These are phyloP conservation scores for Lachnellula suecica DNA, from an alignment of 2,329 filamentous ascomycete genomes.

Conservation along the genomic window DNA sequence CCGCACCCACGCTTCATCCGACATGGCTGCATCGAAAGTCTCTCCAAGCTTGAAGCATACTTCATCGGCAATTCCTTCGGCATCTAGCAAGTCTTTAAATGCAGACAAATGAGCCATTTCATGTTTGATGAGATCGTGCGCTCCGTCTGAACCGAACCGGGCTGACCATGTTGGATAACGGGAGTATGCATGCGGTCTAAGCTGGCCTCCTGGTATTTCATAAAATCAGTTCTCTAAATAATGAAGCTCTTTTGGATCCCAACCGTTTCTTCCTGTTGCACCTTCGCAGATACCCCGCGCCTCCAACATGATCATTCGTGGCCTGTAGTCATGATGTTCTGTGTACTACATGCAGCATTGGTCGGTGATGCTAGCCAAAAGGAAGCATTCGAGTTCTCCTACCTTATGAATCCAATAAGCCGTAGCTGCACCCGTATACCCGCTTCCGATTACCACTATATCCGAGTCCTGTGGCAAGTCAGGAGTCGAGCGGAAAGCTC, in stretches of 20 bases:
- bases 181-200: conserved; percentile 34
- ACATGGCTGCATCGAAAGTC: conserved; percentile 36
- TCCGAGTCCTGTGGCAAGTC: conserved; percentile 15
- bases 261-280: conserved; percentile 38
- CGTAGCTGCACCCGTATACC: conserved; percentile 13
- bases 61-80: conserved; percentile 34
- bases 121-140: conserved; percentile 31
- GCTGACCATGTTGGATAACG: conserved; percentile 31
- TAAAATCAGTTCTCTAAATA: conserved; percentile 21
- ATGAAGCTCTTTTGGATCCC: conserved; percentile 28
- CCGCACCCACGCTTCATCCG: conserved; percentile 30
- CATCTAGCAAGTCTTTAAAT: conserved; percentile 38
- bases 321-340: conserved; percentile 25
- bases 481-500: conserved; percentile 12
- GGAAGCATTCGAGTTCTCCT: background rate
- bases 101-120: conserved; percentile 32
- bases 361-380: background rate
- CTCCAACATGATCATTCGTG: conserved; percentile 37
- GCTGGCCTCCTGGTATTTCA: conserved; percentile 29
- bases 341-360: conserved; percentile 1
- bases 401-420: conserved; percentile 24
- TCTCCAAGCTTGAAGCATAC: conserved; percentile 31
- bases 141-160: conserved; percentile 29
- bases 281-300: conserved; percentile 42
- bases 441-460: conserved; percentile 20